Conservation (phyloP, 441 rosid species). For the Erodium trifolium region DNA sequence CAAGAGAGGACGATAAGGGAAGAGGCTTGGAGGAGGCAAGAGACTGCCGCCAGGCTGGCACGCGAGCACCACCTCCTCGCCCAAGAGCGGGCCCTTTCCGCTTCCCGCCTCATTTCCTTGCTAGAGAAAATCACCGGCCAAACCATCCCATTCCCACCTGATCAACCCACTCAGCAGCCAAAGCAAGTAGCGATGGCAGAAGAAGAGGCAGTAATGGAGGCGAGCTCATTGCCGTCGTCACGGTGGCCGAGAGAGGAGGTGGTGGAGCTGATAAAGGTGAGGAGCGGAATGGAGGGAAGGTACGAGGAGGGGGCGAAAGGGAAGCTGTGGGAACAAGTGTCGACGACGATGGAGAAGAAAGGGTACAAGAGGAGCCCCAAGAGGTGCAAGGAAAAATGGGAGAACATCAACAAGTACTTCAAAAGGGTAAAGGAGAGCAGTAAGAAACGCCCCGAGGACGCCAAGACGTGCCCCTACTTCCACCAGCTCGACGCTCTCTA, state of each 20-base stretch:
- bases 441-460: conserved; percentile 63
- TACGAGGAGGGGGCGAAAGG: conserved; percentile 70
- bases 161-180: conserved; percentile 14
- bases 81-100: conserved; percentile 52
- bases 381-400: conserved; percentile 81
- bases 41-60: conserved; percentile 34
- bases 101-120: conserved; percentile 50
- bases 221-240: conserved; percentile 36
- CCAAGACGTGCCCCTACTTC: conserved; percentile 74
- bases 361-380: conserved; percentile 59
- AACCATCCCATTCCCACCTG: conserved; percentile 47
- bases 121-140: conserved; percentile 69
- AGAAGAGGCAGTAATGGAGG: conserved; percentile 23
- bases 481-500: conserved; percentile 62
- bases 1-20: conserved; percentile 56
- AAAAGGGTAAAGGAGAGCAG: conserved; percentile 73
- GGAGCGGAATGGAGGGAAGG: conserved; percentile 56
- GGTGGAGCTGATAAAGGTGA: conserved; percentile 51
- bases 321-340: conserved; percentile 69
- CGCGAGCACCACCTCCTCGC: conserved; percentile 56
- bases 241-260: conserved; percentile 76
- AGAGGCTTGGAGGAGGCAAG: conserved; percentile 68
- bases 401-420: conserved; percentile 74
- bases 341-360: conserved; percentile 45
- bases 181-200: conserved; percentile 29